Evolutionary conservation across 2,329 filamentous ascomycete genomes (phyloP).

Genomic region (Colletotrichum paranaense): DNA sequence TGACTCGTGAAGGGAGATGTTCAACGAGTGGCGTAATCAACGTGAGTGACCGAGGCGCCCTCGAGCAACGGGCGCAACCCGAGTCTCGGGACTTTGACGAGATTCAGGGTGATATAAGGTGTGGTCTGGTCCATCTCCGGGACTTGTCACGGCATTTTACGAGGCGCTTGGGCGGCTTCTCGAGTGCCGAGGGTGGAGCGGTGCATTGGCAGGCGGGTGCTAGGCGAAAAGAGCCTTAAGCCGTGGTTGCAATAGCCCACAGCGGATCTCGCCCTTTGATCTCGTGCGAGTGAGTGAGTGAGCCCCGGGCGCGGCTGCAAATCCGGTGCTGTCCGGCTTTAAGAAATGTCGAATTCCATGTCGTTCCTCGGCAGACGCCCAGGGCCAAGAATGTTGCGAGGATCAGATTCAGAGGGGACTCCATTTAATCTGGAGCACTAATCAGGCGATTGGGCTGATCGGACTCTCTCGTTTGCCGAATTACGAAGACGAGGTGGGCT

Average conservation of each 20-base stretch:
- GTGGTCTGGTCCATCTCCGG: constrained; percentile 34
- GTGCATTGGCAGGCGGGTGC: constrained; percentile 29
- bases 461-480: constrained; percentile 33
- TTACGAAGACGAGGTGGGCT: constrained; percentile 31
- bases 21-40: constrained; percentile 12
- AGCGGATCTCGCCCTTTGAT: constrained; percentile 33
- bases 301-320: constrained; percentile 27
- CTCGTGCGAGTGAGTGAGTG: constrained; percentile 34
- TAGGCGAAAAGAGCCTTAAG: constrained; percentile 33
- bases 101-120: constrained; percentile 35
- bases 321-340: constrained; percentile 32
- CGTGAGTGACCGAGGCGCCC: constrained; percentile 25
- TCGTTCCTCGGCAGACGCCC: constrained; percentile 3
- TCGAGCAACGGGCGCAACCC: constrained; percentile 8
- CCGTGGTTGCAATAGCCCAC: constrained; percentile 27
- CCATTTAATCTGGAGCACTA: constrained; percentile 26
- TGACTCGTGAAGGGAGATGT: constrained; percentile 23
- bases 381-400: constrained; percentile 10
- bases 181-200: constrained; percentile 34
- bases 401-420: constrained; percentile 22
- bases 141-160: constrained; percentile 34
- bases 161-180: constrained; percentile 34
- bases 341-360: constrained; percentile 24
- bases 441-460: constrained; percentile 32
- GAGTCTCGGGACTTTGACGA: constrained; percentile 26